phyloP scores from a whole-genome alignment of 306 rosid genomes.

The Dalbergia cultrata region DNA sequence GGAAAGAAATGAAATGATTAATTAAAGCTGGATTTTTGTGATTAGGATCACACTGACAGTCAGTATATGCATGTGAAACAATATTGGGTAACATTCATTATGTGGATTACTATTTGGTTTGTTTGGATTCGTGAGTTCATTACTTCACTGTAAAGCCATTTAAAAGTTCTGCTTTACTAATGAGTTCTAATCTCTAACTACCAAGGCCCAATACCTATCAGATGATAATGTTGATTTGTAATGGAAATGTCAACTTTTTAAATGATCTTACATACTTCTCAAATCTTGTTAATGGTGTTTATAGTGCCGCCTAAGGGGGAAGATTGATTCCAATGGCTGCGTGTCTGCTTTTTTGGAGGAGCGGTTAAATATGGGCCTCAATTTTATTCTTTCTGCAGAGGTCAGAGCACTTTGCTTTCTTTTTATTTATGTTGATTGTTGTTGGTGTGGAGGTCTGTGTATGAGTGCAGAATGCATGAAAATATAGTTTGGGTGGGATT shows the following conservation, averaged over 20 bases:
- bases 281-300: constrained; percentile 43
- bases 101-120: constrained; percentile 11
- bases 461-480: constrained; percentile 14
- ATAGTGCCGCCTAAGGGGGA: constrained; percentile 92
- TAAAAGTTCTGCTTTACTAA: background rate
- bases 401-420: constrained; percentile 42
- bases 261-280: constrained; percentile 21
- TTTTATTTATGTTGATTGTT: background rate
- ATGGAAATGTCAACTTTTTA: constrained; percentile 9
- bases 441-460: background rate
- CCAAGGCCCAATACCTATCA: background rate
- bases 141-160: constrained; percentile 24
- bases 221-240: background rate
- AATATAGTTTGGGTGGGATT: constrained; percentile 19
- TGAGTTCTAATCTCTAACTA: background rate
- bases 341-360: constrained; percentile 88
- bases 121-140: constrained; percentile 29
- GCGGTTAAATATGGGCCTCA: constrained; percentile 70
- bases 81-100: background rate
- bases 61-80: background rate
- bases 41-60: constrained; percentile 11
- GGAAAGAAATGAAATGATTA: background rate
- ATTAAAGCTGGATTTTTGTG: background rate
- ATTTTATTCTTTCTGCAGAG: constrained; percentile 67
- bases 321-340: constrained; percentile 85